Evolutionary conservation across 148 eudicot genomes (phyloP), one percentile per base, ranked within the genome.

Genomic region (Silene latifolia): DNA sequence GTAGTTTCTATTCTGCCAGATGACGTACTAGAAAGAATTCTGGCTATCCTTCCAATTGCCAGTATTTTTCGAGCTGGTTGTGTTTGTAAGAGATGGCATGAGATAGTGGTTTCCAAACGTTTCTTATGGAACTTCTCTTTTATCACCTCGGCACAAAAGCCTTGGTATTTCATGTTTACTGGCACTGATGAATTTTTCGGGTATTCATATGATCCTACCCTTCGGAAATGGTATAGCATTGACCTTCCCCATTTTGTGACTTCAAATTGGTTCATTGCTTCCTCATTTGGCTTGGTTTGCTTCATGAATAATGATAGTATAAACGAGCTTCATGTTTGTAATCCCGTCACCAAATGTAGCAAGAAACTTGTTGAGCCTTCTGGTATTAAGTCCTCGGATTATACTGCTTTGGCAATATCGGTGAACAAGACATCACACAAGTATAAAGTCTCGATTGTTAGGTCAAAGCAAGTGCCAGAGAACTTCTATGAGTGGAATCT

Each of bases 101-200:
- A 88, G 74, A 85, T 92, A 62, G 88, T 95, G 53, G 79, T 83
- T 51, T 95, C 97, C 9, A 87, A 84, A 65, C 85, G 90, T 56
- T 95, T 95, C 77, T 65, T 90, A 17, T 92, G 89, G 88, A 92
- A 87, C 63, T 79, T 79, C 56, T 81, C 95, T 23, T 78, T 87
- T 7, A 84, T 82, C 11, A 67, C 62, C 11, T 53, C 78, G 47
- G 65, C 84, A 6, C 93, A 88, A 56, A 92, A 88, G 79, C 98
- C 98, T 1, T 95, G 97, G 96, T 95, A 95, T 79, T 95, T 89
- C 80, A 95, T 95, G 98, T 95, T 95, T 69, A 95, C 93, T 4
- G 85, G 91, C 79, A 84, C 89, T 12, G 90, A 88, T 68, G 90
- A 92, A 27, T 88, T 88, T 27, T 80, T 74, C 32, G 98, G 98